Evolutionary conservation across 2,329 filamentous ascomycete species (phyloP).

Genomic region (Elsinoe necatrix): DNA sequence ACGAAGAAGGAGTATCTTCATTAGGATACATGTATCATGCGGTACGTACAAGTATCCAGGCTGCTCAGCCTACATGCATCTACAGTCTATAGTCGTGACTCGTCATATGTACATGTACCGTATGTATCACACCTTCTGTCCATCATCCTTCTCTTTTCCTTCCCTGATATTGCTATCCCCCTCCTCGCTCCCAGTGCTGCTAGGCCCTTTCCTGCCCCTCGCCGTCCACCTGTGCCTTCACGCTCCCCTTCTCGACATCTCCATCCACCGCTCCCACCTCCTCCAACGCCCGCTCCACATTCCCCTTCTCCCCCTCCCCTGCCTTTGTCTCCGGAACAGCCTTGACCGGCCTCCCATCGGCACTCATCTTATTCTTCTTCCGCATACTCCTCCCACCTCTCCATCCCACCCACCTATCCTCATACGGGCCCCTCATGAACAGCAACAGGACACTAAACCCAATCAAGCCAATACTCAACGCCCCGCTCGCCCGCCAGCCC

Average conservation of each 20-base stretch:
- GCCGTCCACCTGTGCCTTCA: constrained; percentile 15
- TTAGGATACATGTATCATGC: not conserved
- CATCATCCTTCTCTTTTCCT: not conserved
- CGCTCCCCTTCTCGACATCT: constrained; percentile 26
- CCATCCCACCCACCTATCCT: constrained; percentile 54
- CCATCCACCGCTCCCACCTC: constrained; percentile 23
- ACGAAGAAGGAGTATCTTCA: no score
- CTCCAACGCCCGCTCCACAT: constrained; percentile 23
- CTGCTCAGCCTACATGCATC: not conserved
- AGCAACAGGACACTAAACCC: constrained; percentile 25
- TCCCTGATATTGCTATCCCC: not conserved
- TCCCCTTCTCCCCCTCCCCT: constrained; percentile 1
- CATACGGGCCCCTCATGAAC: constrained; percentile 45
- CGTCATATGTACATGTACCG: not conserved
- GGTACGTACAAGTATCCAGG: constrained; percentile 17
- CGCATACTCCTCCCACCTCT: constrained; percentile 46
- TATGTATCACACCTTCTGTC: constrained; percentile 17
- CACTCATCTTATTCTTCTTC: constrained; percentile 34
- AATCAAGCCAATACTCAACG: constrained; percentile 49
- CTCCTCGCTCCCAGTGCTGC: not conserved
- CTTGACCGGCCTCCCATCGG: constrained; percentile 32
- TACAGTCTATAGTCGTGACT: constrained; percentile 12
- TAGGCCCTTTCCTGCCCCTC: not conserved
- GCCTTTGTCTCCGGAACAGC: not conserved
- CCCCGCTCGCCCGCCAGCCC: constrained; percentile 51